Evolutionary conservation across 169 alveolate species (phyloP).

Genomic region (Plasmodium blacklocki): DNA sequence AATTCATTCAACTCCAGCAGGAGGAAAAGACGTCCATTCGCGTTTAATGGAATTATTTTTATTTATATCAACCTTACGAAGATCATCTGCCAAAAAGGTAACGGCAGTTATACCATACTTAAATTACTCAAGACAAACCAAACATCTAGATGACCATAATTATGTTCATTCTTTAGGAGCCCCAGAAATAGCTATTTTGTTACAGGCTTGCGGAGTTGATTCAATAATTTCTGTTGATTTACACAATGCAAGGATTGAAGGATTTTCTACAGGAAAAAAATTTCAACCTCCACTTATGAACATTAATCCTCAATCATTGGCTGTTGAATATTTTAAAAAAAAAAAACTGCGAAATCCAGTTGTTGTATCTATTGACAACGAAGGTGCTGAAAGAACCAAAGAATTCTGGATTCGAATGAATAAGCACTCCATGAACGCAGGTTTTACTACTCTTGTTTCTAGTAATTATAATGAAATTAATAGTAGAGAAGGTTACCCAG

Average conservation of each 20-base stretch:
- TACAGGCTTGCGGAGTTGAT: conserved; percentile 86
- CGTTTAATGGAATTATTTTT: conserved; percentile 77
- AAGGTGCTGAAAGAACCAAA: conserved; percentile 86
- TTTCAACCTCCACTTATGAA: conserved; percentile 83
- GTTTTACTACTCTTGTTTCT: conserved; percentile 79
- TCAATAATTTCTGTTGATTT: conserved; percentile 86
- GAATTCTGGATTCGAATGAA: conserved; percentile 82
- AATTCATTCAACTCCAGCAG: conserved; percentile 88
- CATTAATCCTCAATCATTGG: conserved; percentile 83
- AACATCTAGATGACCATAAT: conserved; percentile 45
- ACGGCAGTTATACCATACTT: conserved; percentile 92
- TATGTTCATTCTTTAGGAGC: conserved; percentile 64
- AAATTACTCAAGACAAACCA: conserved; percentile 90
- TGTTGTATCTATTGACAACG: conserved; percentile 87
- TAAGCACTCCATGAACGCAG: conserved; percentile 77
- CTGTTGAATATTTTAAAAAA: conserved; percentile 81
- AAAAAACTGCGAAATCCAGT: conserved; percentile 80
- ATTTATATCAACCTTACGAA: conserved; percentile 84
- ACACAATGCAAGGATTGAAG: conserved; percentile 85
- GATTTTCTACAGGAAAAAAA: conserved; percentile 76
- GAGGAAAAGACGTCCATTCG: conserved; percentile 85
- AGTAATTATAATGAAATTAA: conserved; percentile 39
- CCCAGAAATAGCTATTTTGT: conserved; percentile 70
- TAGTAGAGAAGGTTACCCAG: conserved; percentile 69
- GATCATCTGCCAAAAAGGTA: conserved; percentile 92